phyloP scores from a whole-genome alignment of 2,329 filamentous ascomycete species.

The Aspergillus sp. region DNA sequence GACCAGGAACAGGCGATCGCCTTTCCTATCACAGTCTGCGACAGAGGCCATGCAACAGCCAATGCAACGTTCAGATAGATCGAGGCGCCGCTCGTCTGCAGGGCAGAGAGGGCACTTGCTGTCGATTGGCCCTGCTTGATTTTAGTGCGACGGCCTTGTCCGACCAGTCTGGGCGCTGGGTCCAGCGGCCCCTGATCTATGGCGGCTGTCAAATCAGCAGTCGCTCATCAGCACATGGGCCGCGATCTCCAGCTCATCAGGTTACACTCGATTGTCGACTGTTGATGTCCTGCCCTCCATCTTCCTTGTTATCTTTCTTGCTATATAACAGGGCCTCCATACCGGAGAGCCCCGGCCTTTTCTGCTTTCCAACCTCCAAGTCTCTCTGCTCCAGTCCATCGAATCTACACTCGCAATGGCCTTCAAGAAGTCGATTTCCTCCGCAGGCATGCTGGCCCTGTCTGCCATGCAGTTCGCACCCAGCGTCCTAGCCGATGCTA shows the following conservation, averaged over 20 bases:
- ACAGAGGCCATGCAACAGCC: background rate
- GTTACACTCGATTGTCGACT: background rate
- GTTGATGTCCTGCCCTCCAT: background rate
- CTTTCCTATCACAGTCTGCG: slow-evolving; percentile 7
- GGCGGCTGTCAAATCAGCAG: slow-evolving; percentile 24
- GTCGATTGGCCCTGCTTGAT: slow-evolving; percentile 15
- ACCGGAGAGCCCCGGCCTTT: background rate
- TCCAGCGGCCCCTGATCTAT: background rate
- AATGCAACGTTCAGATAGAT: slow-evolving; percentile 22
- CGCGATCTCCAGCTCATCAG: slow-evolving; percentile 11
- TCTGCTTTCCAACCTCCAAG: background rate
- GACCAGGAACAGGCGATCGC: background rate
- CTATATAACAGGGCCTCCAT: slow-evolving; percentile 6
- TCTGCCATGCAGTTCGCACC: slow-evolving; percentile 20
- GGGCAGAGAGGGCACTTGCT: slow-evolving; percentile 1
- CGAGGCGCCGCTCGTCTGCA: slow-evolving; percentile 1
- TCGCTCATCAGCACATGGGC: slow-evolving; percentile 30
- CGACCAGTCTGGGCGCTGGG: background rate
- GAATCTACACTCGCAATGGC: slow-evolving; percentile 17
- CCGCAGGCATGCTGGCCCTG: slow-evolving; percentile 26
- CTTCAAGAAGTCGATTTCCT: slow-evolving; percentile 14
- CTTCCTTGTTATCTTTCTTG: slow-evolving; percentile 4
- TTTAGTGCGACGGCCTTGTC: background rate
- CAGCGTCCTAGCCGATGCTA: slow-evolving; percentile 23
- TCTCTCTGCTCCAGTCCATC: background rate